Base-by-base conservation (phyloP, 2,329 filamentous ascomycete species). In the Microsporum ferrugineum region DNA sequence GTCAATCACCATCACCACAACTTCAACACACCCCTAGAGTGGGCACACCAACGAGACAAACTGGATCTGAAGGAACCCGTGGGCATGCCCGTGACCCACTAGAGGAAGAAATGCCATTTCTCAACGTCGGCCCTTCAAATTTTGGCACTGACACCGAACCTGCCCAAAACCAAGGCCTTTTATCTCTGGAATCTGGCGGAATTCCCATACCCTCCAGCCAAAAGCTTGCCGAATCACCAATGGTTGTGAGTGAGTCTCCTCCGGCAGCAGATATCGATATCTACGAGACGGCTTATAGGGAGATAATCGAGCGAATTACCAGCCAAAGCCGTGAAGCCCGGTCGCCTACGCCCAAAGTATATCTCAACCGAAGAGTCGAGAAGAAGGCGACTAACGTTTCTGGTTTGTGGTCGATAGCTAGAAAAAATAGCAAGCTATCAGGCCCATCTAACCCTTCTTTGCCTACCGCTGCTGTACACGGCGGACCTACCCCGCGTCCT, bases 201-300 rank as follows among this genome's bases (percentile, higher is more conserved):
- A 41, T 33, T 8, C 5, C 23, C 51, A 57, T 51, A 3, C 60
- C 58, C 41, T 23, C 57, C 5, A 58, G n/a, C 31, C 23, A 45
- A 17, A 29, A 41, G 17, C 10, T 41, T 45, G 55, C 59, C 1
- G 51, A 55, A 23, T 14, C 51, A 7, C 51, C 14, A 2, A 63
- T 60, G 39, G 55, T 65, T 14, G 63, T 65, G 8, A 65, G 88
- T 34, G 91, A 96, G 73, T 95, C 89, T 1, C 92, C 92, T 2
- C 87, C 87, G 0, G 87, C 86, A 1, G 88, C 89, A 4, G 90
- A 95, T 63, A 89, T 89, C 67, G 86, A 94, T 69, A 87, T 97
- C 62, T 96, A 96, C 72, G 89, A 95, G 71, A 84, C 82, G 0
- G 92, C 92, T 0, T 96, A 95, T 71, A 84, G 89, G 69, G 83